Evolutionary conservation across 176 grass and related monocot genomes (phyloP).

Genomic region (Chrysopogon serrulatus): DNA sequence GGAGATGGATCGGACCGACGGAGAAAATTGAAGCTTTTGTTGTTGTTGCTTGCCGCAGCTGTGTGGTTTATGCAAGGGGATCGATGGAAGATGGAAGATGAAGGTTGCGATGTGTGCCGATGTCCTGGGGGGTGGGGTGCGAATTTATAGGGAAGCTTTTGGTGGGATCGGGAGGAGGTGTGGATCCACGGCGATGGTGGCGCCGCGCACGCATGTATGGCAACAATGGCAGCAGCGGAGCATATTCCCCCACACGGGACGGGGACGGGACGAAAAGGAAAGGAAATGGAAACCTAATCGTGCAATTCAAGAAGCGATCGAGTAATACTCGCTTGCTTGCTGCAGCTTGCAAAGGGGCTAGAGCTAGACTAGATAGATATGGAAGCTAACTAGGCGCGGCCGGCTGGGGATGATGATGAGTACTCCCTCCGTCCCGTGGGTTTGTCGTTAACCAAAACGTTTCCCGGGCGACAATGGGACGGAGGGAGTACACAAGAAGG

Average conservation of each 20-base stretch:
- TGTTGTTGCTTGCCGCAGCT: not conserved
- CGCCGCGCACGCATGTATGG: not conserved
- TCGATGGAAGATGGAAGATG: not conserved
- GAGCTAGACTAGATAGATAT: not conserved
- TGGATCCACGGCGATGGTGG: not conserved
- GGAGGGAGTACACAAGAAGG: too few relatives aligned
- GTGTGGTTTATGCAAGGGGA: not conserved
- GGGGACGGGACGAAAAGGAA: not conserved
- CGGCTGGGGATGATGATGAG: not conserved
- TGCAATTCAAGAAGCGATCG: not conserved
- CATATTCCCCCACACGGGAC: slow-evolving; percentile 32
- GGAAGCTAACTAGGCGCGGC: not conserved
- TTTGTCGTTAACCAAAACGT: too few relatives aligned
- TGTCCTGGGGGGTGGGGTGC: not conserved
- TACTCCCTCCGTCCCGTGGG: too few relatives aligned
- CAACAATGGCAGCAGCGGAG: not conserved
- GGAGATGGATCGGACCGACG: not conserved
- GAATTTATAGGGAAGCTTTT: slow-evolving; percentile 32
- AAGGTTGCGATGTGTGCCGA: not conserved
- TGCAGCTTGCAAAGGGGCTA: not conserved
- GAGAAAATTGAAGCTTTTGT: not conserved
- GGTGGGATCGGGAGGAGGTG: not conserved
- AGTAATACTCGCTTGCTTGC: slow-evolving; percentile 1
- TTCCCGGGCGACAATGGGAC: too few relatives aligned
- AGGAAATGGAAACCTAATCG: not conserved